Evolutionary conservation across 768 basidiomycete species (phyloP).

Genomic region (Calocybe indica): DNA sequence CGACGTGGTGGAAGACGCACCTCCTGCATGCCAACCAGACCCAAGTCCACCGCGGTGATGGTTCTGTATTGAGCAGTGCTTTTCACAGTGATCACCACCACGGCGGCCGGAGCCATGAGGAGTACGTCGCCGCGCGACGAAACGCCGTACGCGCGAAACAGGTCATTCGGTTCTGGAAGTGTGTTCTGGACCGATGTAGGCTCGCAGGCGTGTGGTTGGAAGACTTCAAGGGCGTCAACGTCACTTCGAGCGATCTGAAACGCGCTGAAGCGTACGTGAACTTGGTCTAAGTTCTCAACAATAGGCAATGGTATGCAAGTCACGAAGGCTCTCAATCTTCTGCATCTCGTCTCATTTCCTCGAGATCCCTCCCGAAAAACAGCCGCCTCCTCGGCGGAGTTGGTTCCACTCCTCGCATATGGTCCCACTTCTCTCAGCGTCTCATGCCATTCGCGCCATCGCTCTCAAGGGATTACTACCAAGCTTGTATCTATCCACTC

Average conservation of each 20-base stretch:
- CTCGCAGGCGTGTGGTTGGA: conserved; percentile 57
- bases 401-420: too few relatives aligned
- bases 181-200: conserved; percentile 43
- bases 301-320: too few relatives aligned
- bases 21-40: neutral
- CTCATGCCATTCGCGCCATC: too few relatives aligned
- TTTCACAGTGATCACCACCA: neutral
- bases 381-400: too few relatives aligned
- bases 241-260: conserved; percentile 37
- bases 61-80: neutral
- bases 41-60: neutral
- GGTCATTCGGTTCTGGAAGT: conserved; percentile 38
- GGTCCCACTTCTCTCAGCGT: too few relatives aligned
- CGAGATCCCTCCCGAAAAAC: too few relatives aligned
- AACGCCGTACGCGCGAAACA: conserved; percentile 8
- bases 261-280: conserved; percentile 10
- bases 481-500: too few relatives aligned
- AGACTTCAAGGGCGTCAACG: conserved; percentile 55
- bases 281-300: too few relatives aligned
- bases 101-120: conserved; percentile 1
- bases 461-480: too few relatives aligned
- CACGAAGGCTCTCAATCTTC: too few relatives aligned
- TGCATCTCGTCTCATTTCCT: too few relatives aligned
- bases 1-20: neutral
- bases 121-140: conserved; percentile 1